Evolutionary conservation across 139 green algal species (phyloP), one percentile per base, ranked within the genome.

Genomic region (Tetradesmus obliquus): DNA sequence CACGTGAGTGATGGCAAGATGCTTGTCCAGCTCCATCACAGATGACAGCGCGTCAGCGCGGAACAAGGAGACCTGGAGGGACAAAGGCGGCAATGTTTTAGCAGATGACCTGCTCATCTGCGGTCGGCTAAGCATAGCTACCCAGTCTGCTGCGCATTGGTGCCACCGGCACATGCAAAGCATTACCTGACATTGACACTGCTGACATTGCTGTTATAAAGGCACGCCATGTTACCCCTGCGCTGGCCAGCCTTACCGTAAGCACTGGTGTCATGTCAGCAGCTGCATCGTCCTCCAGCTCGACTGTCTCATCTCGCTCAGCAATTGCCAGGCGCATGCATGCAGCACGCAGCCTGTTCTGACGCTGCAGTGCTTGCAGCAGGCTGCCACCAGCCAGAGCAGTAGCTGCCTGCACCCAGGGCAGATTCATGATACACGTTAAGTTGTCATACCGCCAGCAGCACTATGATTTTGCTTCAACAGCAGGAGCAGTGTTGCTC

Each of bases 11-110:
- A 92, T 55, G 19, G 7, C 51, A 15, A 92, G 88, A 19, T 88
- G 53, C 32, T 71, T 69, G 58, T 92, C 88, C 80, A 92, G 58
- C 53, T 92, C 88, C 53, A 92, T 22, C 17, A 88, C 51, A 1
- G 60, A 9, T 53, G 62, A 51, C 45, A 92, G 45, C 8, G 58
- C 58, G 51, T 92, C 88, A 58, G 58, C 54, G 62, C 55, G 55
- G n/a, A 54, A 91, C 72, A 91, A 12, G 9, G 71, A 72, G 72
- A 91, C 87, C 87, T 91, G 72, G 5, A 72, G 19, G 20, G 32
- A 45, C n/a, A 54, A 5, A 2, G 22, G 45, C 79, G 10, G 51
- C 80, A 85, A 45, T 45, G 32, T 45, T 45, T 45, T 3, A 24
- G 17, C 17, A 24, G 5, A 76, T 76, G 66, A 45, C 32, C 13